Conservation (phyloP, 2,329 filamentous ascomycete species). For the Clonostachys chloroleuca region DNA sequence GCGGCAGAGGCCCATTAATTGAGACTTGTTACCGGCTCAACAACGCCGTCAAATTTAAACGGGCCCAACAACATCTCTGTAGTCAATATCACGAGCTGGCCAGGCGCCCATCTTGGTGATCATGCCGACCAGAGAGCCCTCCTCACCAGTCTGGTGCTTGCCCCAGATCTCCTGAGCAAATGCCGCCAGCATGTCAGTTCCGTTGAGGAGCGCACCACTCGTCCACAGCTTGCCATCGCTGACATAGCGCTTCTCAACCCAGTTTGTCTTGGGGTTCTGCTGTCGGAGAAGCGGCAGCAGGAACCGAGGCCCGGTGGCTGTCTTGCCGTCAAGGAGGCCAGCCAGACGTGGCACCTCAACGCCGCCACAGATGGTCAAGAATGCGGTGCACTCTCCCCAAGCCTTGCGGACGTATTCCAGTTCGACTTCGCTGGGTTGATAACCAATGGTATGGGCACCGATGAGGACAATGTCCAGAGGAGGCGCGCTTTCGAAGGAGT, state of each 20-base stretch:
- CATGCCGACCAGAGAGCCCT: conserved; percentile 6
- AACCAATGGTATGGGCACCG: conserved; percentile 21
- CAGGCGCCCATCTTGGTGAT: conserved; percentile 13
- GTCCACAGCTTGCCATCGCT: conserved; percentile 29
- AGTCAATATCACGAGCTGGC: conserved; percentile 22
- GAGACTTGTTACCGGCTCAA: too few species aligned
- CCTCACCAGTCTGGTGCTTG: conserved; percentile 5
- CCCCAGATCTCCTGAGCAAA: conserved; percentile 22
- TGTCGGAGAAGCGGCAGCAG: conserved; percentile 17
- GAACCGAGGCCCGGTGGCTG: conserved; percentile 24
- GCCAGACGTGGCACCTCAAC: conserved; percentile 20
- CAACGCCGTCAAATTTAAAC: neutral
- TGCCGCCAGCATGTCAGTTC: conserved; percentile 22
- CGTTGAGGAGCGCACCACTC: conserved; percentile 24
- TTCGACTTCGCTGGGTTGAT: conserved; percentile 23
- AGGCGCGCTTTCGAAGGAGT: conserved; percentile 31
- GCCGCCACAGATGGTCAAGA: conserved; percentile 33
- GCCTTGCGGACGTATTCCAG: conserved; percentile 26
- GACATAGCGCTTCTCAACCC: conserved; percentile 30
- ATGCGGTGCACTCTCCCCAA: conserved; percentile 25
- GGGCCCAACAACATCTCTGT: conserved; percentile 15
- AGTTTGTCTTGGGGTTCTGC: conserved; percentile 19
- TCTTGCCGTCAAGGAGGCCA: conserved; percentile 29
- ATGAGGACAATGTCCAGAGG: conserved; percentile 33
- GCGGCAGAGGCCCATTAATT: too few species aligned